Conservation (phyloP, 371 early-diverging fungal genomes). For the Rhizopus delemar region DNA sequence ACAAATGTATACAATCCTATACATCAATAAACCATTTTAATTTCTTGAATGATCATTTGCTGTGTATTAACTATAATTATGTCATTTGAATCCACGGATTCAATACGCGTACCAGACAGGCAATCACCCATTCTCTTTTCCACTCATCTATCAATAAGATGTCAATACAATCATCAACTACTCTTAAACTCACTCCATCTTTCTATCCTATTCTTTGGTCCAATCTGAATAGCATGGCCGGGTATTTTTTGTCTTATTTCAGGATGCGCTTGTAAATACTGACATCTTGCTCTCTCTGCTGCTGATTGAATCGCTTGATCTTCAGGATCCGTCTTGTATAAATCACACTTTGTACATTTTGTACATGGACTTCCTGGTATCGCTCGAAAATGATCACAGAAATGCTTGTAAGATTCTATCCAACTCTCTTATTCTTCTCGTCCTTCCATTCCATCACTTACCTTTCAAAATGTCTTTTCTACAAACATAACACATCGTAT, state of each 20-base stretch:
- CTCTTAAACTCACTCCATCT: not conserved
- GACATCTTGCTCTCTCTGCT: constrained; percentile 47
- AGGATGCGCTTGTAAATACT: constrained; percentile 55
- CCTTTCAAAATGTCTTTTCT: constrained; percentile 55
- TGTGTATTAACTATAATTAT: no score
- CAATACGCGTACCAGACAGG: constrained; percentile 24
- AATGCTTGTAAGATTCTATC: constrained; percentile 61
- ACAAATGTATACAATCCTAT: no score
- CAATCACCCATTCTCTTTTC: constrained; percentile 23
- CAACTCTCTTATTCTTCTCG: not conserved
- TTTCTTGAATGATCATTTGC: no score
- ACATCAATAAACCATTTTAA: not conserved
- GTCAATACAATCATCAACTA: not conserved
- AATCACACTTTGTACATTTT: constrained; percentile 60
- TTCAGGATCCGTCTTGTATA: constrained; percentile 59
- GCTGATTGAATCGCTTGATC: constrained; percentile 52
- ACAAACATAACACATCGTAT: constrained; percentile 71
- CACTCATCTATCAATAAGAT: constrained; percentile 20
- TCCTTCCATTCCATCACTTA: not conserved
- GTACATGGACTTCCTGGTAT: constrained; percentile 53
- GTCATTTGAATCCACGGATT: constrained; percentile 18
- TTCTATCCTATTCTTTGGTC: constrained; percentile 21
- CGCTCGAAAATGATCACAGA: constrained; percentile 65
- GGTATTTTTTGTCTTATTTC: constrained; percentile 20
- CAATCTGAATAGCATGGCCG: constrained; percentile 20